Base-by-base conservation (phyloP, 1,139 yeast genomes). In the Trichomonascaceae sp. region DNA sequence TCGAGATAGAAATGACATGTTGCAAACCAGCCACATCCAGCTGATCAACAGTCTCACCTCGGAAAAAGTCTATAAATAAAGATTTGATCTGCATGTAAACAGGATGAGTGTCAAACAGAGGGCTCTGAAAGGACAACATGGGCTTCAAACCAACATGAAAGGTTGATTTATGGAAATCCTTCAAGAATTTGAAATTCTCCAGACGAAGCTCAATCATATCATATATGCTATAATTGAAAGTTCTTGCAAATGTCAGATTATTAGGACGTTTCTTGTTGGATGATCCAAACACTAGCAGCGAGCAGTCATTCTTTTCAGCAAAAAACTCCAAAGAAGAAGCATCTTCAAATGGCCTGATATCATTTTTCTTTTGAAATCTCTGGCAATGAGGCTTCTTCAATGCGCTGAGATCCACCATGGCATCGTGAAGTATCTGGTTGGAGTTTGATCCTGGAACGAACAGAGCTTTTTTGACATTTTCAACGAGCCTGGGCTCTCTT, bases 1-100 rank as follows among this genome's bases (percentile, higher is more conserved):
- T 84, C 30, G 96, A 85, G 57, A 93, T 73, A 1, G 96, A 82
- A 63, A 93, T 89, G 53, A 93, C 84, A 68, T 87, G 88, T 72
- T 93, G 98, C 62, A 93, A 77, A 51, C 98, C 97, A 3, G 96
- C 95, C 54, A 91, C 96, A 70, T 95, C 99, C 66, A 89, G 91
- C 65, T 88, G 77, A 57, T 83, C 85, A 27, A 95, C 83, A 57
- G 80, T 84, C 63, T 89, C 70, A 39, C 98, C 98, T 60, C 95
- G 79, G 79, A 85, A 93, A 70, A 95, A 87, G 71, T 93, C 99
- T 63, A 95, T 67, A 65, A 93, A 91, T 61, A 91, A 75, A 1
- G 96, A 88, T 73, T 93, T 93, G 60, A 90, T 69, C 59, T 91
- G 97, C 70, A 79, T 83, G 73, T 80, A 91, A 22, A 85, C 84